These are phyloP conservation scores for Podaxis sp. DNA, from an alignment of 768 basidiomycete species.

Conservation along the genomic window DNA sequence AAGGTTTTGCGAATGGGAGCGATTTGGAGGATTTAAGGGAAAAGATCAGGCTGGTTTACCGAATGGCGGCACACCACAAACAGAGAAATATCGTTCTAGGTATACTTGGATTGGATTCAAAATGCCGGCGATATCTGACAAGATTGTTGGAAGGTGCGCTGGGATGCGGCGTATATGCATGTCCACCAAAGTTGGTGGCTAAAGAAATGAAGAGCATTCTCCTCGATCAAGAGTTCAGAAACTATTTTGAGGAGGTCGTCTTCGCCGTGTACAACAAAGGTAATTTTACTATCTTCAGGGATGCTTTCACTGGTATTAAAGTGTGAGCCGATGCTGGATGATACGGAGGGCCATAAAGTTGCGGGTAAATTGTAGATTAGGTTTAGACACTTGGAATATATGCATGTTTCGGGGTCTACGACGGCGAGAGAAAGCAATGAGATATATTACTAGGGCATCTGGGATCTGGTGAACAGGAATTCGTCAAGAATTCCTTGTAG, in stretches of 20 bases:
- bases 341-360: no score
- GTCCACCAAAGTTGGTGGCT: slow-evolving; percentile 36
- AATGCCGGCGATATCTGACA: no score
- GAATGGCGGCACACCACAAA: slow-evolving; percentile 36
- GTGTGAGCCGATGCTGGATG: background rate
- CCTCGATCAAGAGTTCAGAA: slow-evolving; percentile 36
- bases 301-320: slow-evolving; percentile 20
- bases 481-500: no score
- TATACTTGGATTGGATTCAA: slow-evolving; percentile 13
- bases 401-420: no score
- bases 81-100: slow-evolving; percentile 35
- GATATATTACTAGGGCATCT: no score
- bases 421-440: no score
- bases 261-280: slow-evolving; percentile 37
- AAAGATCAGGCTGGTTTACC: slow-evolving; percentile 38
- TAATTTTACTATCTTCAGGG: slow-evolving; percentile 36
- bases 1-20: slow-evolving; percentile 19
- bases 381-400: no score
- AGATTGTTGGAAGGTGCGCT: slow-evolving; percentile 29
- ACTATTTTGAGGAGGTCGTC: slow-evolving; percentile 33
- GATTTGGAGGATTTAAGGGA: slow-evolving; percentile 32
- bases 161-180: slow-evolving; percentile 40
- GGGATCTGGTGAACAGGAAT: no score
- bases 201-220: slow-evolving; percentile 37
- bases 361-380: no score